Percentiles rank a stretch among this genome's conserved stretches.
These are phyloP conservation scores for Arbutus unedo DNA, from an alignment of 148 eudicot genomes.

Conservation along the genomic window DNA sequence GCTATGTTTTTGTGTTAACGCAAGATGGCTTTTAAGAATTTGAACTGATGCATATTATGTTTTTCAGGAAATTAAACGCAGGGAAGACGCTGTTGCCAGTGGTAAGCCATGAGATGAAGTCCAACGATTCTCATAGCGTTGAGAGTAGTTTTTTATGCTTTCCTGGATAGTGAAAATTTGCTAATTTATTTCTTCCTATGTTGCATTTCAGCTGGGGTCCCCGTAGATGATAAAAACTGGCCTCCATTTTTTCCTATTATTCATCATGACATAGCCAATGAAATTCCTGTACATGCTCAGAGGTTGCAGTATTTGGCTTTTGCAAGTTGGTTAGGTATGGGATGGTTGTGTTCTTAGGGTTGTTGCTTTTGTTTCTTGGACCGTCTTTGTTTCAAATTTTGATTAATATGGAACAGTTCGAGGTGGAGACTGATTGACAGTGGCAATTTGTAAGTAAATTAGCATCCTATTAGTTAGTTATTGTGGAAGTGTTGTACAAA, in stretches of 20 bases:
- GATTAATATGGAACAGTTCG: neutral
- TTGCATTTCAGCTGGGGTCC: constrained; percentile 41
- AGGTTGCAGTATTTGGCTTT: constrained; percentile 62
- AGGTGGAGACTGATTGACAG: neutral
- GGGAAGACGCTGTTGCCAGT: constrained; percentile 58
- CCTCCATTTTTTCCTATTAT: constrained; percentile 60
- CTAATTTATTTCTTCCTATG: neutral
- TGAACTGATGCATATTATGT: neutral
- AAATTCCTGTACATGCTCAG: constrained; percentile 61
- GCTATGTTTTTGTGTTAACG: neutral
- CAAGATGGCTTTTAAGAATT: neutral
- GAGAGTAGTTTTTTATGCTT: constrained; percentile 1
- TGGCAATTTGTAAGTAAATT: neutral
- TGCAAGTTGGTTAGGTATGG: constrained; percentile 66
- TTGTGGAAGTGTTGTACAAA: neutral
- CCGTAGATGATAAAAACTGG: constrained; percentile 51
- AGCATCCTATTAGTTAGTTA: neutral
- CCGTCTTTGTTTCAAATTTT: neutral
- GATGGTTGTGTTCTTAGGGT: neutral
- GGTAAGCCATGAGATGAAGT: constrained; percentile 31
- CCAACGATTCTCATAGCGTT: neutral
- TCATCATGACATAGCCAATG: constrained; percentile 64
- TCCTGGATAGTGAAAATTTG: neutral
- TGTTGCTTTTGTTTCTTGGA: neutral
- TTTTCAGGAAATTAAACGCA: constrained; percentile 54